A percentile compares a stretch with the other conserved stretches of the same genome.
Evolutionary conservation across 1,139 yeast species (phyloP).

Genomic region (Hansenula sp.): DNA sequence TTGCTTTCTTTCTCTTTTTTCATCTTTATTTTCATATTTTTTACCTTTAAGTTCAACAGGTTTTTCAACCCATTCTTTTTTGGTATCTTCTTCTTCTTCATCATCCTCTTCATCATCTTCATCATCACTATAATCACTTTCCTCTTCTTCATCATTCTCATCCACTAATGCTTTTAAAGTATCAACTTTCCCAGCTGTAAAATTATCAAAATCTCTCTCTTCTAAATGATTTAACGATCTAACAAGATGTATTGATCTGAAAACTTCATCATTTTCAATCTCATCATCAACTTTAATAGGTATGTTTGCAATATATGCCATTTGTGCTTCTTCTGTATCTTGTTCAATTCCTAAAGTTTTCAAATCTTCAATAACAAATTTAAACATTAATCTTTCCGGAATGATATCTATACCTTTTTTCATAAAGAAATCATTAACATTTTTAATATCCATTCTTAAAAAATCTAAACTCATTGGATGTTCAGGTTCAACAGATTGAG

Average conservation of each 20-base stretch:
- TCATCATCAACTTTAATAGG: constrained; percentile 54
- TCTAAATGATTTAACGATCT: constrained; percentile 67
- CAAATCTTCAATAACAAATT: constrained; percentile 52
- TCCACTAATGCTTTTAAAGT: constrained; percentile 61
- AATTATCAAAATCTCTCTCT: constrained; percentile 84
- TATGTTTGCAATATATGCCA: constrained; percentile 37
- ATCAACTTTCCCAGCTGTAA: constrained; percentile 76
- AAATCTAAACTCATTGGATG: constrained; percentile 97
- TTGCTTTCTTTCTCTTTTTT: constrained; percentile 78
- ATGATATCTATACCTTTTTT: constrained; percentile 70
- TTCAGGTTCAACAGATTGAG: constrained; percentile 96
- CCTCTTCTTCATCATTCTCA: constrained; percentile 24
- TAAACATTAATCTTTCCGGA: constrained; percentile 78
- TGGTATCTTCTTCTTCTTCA: constrained; percentile 30
- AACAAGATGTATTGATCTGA: constrained; percentile 82
- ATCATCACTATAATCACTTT: constrained; percentile 17
- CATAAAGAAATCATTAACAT: constrained; percentile 82
- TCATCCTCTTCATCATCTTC: constrained; percentile 26
- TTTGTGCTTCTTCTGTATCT: constrained; percentile 37
- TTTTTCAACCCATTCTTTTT: constrained; percentile 41
- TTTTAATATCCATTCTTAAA: constrained; percentile 94
- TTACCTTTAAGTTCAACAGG: constrained; percentile 54
- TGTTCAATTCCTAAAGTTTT: constrained; percentile 27
- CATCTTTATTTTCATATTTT: constrained; percentile 78
- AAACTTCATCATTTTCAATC: constrained; percentile 73